Evolutionary conservation across 2,329 filamentous ascomycete species (phyloP), one percentile per base, ranked within the genome.

Genomic region (Trichoderma lentiforme): DNA sequence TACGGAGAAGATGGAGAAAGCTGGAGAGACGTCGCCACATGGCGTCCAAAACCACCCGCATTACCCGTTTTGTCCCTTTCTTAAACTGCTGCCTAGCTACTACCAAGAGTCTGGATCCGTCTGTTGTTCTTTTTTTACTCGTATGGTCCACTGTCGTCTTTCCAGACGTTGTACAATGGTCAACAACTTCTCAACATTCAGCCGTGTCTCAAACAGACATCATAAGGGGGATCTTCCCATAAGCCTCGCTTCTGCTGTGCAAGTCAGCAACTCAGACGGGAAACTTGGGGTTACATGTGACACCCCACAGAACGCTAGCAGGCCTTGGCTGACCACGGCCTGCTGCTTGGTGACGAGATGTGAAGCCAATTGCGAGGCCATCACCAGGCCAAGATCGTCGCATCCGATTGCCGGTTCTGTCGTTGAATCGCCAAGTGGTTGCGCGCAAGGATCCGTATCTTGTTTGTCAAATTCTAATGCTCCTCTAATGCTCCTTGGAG

Each of bases 21-120:
- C 34, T 60, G 66, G 65, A 53, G 66, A 70, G 57, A 34, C 36
- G 65, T 56, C 30, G 66, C 57, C 66, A 70, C 66, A 70, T 70
- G 66, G 66, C 56, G 56, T 70, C 28, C 28, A 51, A 67, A 61
- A 53, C 36, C 30, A 47, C 57, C 66, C 28, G 66, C 66, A 62
- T 61, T 53, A 28, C 66, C 57, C 66, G 61, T 53, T 30, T 21
- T 58, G 64, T 39, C 51, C 11, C 28, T 57, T 21, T 51, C 8
- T 70, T 70, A 70, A 70, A 62, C 66, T 70, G 66, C 66, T 70
- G 57, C 66, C 66, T 70, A 43, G 66, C n/a, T 24, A 53, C 63
- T 30, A 53, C 63, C 63, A 51, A 53, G 63, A 65, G 63, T 56
- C 43, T 65, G 63, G 66, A 61, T 58, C 47, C 28, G 66, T 70